Conservation (phyloP, 176 grass and related monocot genomes). For the Oryza rufipogon region DNA sequence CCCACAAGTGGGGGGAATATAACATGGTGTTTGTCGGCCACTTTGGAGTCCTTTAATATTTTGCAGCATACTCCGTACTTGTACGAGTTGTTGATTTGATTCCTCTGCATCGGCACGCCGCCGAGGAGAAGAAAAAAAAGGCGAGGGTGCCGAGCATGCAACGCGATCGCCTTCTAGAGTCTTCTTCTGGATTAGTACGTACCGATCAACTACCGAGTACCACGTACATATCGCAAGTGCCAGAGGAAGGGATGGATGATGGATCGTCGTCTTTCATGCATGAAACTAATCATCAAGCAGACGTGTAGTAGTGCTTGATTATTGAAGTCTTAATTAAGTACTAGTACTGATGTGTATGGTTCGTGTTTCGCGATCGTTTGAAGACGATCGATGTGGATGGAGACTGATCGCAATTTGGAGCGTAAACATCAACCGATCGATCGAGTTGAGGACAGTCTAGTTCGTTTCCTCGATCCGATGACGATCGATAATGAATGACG, state of each 20-base stretch:
- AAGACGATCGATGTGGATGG: background rate
- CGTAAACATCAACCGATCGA: background rate
- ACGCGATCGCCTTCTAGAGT: constrained; percentile 31
- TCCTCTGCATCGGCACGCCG: constrained; percentile 19
- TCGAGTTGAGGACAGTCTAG: background rate
- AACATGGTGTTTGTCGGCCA: constrained; percentile 73
- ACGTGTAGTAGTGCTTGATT: background rate
- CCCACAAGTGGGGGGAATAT: constrained; percentile 37
- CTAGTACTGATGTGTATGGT: background rate
- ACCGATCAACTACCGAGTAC: background rate
- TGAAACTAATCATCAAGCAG: background rate
- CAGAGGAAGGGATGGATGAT: background rate
- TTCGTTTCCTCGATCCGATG: background rate
- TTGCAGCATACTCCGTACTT: background rate
- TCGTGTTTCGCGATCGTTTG: background rate
- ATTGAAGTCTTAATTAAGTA: background rate
- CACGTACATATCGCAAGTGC: background rate
- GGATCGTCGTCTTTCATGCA: background rate
- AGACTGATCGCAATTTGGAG: background rate
- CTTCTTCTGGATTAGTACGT: background rate
- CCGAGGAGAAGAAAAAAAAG: background rate
- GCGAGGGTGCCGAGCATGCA: constrained; percentile 15
- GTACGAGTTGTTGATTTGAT: constrained; percentile 36
- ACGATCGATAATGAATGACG: background rate
- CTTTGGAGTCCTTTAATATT: constrained; percentile 27